Evolutionary conservation across 805 yeast genomes (phyloP).

Genomic region (Candida coleopterorum): DNA sequence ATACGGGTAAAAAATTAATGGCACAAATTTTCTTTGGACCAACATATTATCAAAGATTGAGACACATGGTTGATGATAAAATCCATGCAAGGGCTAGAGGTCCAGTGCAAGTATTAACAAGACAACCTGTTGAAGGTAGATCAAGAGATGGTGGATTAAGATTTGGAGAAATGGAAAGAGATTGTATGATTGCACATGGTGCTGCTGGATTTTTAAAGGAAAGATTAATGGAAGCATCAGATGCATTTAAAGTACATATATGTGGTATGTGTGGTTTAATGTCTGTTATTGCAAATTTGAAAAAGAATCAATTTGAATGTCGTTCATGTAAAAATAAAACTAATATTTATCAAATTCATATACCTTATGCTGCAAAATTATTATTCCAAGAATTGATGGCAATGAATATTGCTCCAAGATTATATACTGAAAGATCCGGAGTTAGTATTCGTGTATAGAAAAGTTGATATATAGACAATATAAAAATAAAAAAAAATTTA

Average conservation of each 20-base stretch:
- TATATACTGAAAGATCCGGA: slow-evolving; percentile 89
- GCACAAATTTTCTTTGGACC: slow-evolving; percentile 99
- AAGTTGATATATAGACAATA: no score
- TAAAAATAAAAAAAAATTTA: not conserved
- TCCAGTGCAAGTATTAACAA: slow-evolving; percentile 93
- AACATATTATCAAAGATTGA: slow-evolving; percentile 94
- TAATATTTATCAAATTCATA: slow-evolving; percentile 93
- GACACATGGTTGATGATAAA: slow-evolving; percentile 99
- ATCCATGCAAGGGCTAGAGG: slow-evolving; percentile 99
- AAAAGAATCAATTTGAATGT: slow-evolving; percentile 97
- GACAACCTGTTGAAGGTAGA: slow-evolving; percentile 99
- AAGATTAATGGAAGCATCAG: slow-evolving; percentile 98
- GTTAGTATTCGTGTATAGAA: slow-evolving; percentile 34
- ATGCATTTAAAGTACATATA: slow-evolving; percentile 95
- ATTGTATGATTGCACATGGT: slow-evolving; percentile 99
- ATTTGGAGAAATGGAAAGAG: slow-evolving; percentile 99
- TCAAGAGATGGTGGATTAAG: slow-evolving; percentile 99
- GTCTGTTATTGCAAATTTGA: slow-evolving; percentile 95
- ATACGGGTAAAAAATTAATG: slow-evolving; percentile 96
- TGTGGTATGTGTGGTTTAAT: slow-evolving; percentile 98
- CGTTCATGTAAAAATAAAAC: slow-evolving; percentile 98
- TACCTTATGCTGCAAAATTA: slow-evolving; percentile 97
- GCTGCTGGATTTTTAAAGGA: slow-evolving; percentile 98
- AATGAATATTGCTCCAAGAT: slow-evolving; percentile 96
- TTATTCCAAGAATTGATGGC: slow-evolving; percentile 99